These are phyloP conservation scores for Aeminium ludgeri DNA, from an alignment of 495 filamentous ascomycete species.

Conservation along the genomic window DNA sequence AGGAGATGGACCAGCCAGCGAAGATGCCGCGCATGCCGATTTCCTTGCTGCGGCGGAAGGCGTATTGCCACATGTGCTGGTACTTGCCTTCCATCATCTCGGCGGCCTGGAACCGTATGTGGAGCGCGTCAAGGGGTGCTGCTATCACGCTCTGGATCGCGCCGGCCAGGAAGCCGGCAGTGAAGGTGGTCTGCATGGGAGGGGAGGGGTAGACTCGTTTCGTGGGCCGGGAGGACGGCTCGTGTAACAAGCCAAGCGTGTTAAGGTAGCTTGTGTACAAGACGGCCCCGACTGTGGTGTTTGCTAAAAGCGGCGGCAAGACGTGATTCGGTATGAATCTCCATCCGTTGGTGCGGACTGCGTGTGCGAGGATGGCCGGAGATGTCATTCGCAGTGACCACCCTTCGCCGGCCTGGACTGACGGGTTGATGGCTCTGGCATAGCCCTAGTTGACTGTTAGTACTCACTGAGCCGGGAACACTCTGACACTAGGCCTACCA, in stretches of 20 bases:
- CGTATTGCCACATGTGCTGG: conserved; percentile 70
- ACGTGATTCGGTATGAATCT: conserved; percentile 75
- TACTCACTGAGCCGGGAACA: too few species aligned
- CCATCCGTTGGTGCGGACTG: conserved; percentile 68
- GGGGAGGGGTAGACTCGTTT: conserved; percentile 67
- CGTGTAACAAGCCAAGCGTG: conserved; percentile 52
- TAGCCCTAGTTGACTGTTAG: conserved; percentile 28
- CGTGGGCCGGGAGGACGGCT: conserved; percentile 47
- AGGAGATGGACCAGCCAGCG: conserved; percentile 61
- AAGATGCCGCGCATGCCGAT: conserved; percentile 72
- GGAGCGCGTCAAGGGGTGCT: conserved; percentile 76
- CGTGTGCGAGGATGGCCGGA: conserved; percentile 61
- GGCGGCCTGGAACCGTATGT: conserved; percentile 56
- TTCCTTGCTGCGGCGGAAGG: conserved; percentile 50
- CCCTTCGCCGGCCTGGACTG: conserved; percentile 32
- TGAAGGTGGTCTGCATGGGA: conserved; percentile 44
- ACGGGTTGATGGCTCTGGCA: conserved; percentile 51
- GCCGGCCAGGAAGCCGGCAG: conserved; percentile 63
- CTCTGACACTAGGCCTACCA: conserved; percentile 28
- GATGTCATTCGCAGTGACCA: conserved; percentile 64
- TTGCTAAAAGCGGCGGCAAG: conserved; percentile 69
- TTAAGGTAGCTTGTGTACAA: conserved; percentile 82
- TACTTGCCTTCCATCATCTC: conserved; percentile 54
- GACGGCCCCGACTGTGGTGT: conserved; percentile 63
- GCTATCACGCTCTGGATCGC: conserved; percentile 64